Base-by-base conservation (phyloP, 495 filamentous ascomycete species). In the Pyronema omphalodes region DNA sequence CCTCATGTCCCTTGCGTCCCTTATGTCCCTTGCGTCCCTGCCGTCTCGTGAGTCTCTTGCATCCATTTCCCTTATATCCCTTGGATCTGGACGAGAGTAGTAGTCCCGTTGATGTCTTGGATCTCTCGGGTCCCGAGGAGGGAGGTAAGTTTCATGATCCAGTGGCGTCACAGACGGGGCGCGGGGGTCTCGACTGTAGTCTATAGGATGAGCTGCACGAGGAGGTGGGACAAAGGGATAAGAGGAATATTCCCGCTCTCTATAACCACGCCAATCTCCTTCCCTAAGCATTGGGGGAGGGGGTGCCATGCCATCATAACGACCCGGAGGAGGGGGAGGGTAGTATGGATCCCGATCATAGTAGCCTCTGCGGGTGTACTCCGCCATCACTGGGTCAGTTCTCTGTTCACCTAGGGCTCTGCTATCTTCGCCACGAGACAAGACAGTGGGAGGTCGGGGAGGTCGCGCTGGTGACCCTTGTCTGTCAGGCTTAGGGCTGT, bases 261-360 rank as follows among this genome's bases (percentile, higher is more conserved):
- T 58, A 34, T 65, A 65, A 33, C 45, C 56, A 34, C 58, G 43
- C 19, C 52, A 52, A 29, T 58, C 61, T 39, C 50, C 49, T 45
- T 55, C 62, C 53, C 62, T 57, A 29, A 49, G 52, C n/a, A 55
- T 57, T 39, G 58, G 55, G 5, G 44, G 54, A 11, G 33, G 43
- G 15, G 35, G 40, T 23, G 33, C 49, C 2, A 53, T 36, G 44
- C 57, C 60, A 34, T 52, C 49, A 19, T 63, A 57, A 37, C 55
- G 61, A 34, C 23, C 52, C 29, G 17, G 55, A 19, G 44, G 44
- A 54, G 23, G 60, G 17, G 37, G 29, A 7, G 55, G 55, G 33
- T 65, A 65, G 43, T 64, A 65, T 12, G 51, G 54, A 29, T 36
- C 8, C 29, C 57, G 51, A 48, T 64, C 58, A 51, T 64, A 60